Evolutionary conservation across 768 basidiomycete species (phyloP), one percentile per base, ranked within the genome.

Genomic region (Xanthoconium purpureum): DNA sequence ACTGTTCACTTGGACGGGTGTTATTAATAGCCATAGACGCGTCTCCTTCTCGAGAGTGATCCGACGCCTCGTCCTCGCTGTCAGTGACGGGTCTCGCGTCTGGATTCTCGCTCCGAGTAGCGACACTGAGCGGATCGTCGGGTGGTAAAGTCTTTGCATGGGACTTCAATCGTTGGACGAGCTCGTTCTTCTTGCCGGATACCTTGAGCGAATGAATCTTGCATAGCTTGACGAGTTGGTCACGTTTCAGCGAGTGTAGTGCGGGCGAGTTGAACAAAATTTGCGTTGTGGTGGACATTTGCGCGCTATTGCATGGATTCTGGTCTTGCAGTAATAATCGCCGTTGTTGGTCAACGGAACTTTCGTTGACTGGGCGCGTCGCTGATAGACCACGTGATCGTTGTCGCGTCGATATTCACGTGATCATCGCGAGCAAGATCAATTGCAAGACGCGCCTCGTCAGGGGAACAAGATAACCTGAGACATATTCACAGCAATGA

Each of bases 261-360:
- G 91, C 91, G 0, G 91, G 88, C 5, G 90, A 90, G 71, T 93
- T 90, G 73, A 88, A 90, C 12, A 93, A 73, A 47, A 93, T 92
- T 61, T 90, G 80, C 0, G 88, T 90, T 2, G 87, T 89, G 10
- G 83, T 83, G 18, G 84, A 82, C 85, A 88, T 87, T 36, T 29
- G 51, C 24, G 51, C 24, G 37, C 30, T 56, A 49, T 47, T 14
- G 33, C 58, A 66, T 62, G 45, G 29, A 51, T 18, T 33, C 28
- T 35, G 43, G 33, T 28, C 37, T 52, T 37, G 52, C 37, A 18
- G 52, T 36, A 38, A 30, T 47, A 13, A 47, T 48, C 47, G 29
- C 36, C 28, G 53, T 56, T 39, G 53, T 28, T 20, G 59, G 47
- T 14, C 42, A 37, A 24, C 14, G n/a, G 35, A 35, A 6, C 5